Evolutionary conservation across 108 stramenopile species (phyloP).

Genomic region (Nannochloropsis gaditana): DNA sequence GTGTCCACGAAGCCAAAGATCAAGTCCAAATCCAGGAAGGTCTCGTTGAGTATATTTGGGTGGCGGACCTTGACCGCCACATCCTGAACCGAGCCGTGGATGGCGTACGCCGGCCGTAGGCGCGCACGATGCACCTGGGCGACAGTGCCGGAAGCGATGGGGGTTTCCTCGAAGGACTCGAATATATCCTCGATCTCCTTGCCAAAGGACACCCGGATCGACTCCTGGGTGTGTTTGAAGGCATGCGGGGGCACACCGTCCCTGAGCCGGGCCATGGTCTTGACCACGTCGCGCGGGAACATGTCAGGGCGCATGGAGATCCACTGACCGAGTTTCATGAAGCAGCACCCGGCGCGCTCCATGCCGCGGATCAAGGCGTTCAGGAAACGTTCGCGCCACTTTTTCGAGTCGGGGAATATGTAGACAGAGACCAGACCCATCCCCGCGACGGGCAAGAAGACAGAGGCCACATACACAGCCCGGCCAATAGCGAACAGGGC

Average conservation of each 20-base stretch:
- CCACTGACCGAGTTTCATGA: conserved; percentile 8
- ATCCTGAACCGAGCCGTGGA: neutral
- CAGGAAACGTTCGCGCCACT: neutral
- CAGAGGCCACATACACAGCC: neutral
- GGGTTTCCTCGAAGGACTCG: neutral
- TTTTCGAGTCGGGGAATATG: neutral
- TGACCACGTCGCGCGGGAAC: conserved; percentile 7
- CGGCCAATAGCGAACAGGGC: neutral
- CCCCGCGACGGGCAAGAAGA: neutral
- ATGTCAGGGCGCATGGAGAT: conserved; percentile 3
- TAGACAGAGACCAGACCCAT: neutral
- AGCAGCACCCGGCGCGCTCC: neutral
- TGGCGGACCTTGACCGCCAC: conserved; percentile 12
- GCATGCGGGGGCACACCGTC: neutral
- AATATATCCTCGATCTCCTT: neutral
- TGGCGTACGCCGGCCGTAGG: neutral
- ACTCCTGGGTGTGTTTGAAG: neutral
- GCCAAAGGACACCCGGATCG: neutral
- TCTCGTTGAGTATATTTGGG: conserved; percentile 18
- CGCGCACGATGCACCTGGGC: neutral
- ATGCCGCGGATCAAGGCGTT: neutral
- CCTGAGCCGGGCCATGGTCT: neutral
- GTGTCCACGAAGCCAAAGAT: neutral
- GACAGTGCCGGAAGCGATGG: neutral
- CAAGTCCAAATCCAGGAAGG: conserved; percentile 11